These are phyloP conservation scores for Colletotrichum sp. DNA, from an alignment of 2,329 filamentous ascomycete species.

Conservation along the genomic window DNA sequence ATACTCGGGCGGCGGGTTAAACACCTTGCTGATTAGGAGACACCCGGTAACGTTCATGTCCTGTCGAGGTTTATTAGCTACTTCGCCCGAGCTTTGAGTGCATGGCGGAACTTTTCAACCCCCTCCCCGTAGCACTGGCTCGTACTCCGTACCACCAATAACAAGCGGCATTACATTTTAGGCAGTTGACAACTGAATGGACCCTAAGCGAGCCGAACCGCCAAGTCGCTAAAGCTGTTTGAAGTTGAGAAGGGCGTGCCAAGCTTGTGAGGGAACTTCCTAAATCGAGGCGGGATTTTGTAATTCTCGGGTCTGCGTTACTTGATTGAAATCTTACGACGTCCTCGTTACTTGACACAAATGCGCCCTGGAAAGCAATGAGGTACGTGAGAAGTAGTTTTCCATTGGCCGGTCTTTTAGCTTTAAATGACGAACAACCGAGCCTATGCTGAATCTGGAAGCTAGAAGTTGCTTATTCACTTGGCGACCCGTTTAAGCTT, in stretches of 20 bases:
- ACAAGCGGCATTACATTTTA: neutral
- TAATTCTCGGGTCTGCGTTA: neutral
- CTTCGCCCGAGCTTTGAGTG: neutral
- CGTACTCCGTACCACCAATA: neutral
- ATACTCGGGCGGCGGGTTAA: neutral
- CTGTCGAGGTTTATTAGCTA: neutral
- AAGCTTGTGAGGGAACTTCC: neutral
- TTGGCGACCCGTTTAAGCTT: slow-evolving; percentile 18
- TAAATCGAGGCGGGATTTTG: neutral
- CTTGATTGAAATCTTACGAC: neutral
- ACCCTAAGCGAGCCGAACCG: neutral
- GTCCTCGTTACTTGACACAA: neutral
- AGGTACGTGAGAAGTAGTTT: neutral
- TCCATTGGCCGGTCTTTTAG: neutral
- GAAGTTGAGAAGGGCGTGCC: neutral
- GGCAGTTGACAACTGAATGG: neutral
- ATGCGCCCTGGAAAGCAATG: neutral
- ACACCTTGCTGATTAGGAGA: neutral
- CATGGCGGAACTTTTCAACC: neutral
- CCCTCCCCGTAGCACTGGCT: neutral
- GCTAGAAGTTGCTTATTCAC: neutral
- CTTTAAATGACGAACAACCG: slow-evolving; percentile 3
- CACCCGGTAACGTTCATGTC: neutral
- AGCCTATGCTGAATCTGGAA: slow-evolving; percentile 8
- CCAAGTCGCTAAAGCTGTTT: neutral